Evolutionary conservation across 164 flowering plant species (phyloP).

Genomic region (Taxillus chinensis): DNA sequence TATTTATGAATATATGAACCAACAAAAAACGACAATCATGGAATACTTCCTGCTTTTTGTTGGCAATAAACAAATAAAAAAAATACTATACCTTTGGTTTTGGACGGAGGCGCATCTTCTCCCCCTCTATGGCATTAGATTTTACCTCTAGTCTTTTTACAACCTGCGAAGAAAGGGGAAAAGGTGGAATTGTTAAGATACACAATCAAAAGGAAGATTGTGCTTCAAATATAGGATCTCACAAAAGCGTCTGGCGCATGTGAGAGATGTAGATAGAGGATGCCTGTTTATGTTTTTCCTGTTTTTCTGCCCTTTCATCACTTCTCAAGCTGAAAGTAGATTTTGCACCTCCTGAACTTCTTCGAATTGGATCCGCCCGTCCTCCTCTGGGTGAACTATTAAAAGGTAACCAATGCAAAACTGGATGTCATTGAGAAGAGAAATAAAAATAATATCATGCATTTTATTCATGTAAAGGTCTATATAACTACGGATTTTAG

Average conservation of each 20-base stretch:
- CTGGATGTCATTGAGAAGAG: background rate
- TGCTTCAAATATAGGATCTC: no score
- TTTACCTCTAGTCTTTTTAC: slow-evolving; percentile 36
- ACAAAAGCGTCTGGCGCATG: background rate
- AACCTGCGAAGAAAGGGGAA: slow-evolving; percentile 11
- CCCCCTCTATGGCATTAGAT: slow-evolving; percentile 31
- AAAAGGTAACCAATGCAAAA: slow-evolving; percentile 9
- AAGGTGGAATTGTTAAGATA: background rate
- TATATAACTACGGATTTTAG: no score
- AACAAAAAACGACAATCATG: no score
- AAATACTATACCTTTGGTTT: slow-evolving; percentile 38
- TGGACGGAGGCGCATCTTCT: slow-evolving; percentile 23
- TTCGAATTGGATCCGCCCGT: slow-evolving; percentile 12
- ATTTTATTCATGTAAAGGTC: no score
- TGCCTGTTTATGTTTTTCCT: slow-evolving; percentile 34
- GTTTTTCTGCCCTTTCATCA: slow-evolving; percentile 37
- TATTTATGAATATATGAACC: background rate
- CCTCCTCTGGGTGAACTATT: slow-evolving; percentile 30
- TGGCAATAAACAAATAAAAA: no score
- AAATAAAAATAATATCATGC: no score
- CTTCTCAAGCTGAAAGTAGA: slow-evolving; percentile 29
- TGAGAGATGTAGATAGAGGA: slow-evolving; percentile 1
- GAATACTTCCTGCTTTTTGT: no score
- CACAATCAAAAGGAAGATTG: no score
- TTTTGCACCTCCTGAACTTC: slow-evolving; percentile 17